Base-by-base conservation (phyloP, 306 rosid species). In the Datisca glomerata region DNA sequence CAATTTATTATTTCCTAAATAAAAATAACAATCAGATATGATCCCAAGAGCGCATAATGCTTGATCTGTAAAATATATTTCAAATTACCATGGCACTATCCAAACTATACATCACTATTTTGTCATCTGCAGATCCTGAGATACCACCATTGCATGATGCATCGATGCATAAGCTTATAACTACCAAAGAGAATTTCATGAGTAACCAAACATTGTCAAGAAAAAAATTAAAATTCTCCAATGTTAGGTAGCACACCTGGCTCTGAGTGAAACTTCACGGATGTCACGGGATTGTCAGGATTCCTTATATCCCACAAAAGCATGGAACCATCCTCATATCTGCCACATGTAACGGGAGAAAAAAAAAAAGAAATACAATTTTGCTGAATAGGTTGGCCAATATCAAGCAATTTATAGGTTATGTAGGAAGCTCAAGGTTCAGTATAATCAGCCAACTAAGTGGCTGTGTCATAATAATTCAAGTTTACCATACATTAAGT, bases 251-350 rank as follows among this genome's bases (percentile, higher is more conserved):
- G 21, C 39, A 50, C 24, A 89, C 97, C 84, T 63, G 97, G 91
- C 54, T 89, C 95, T 51, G 85, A 70, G 66, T 89, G 97, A 45
- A 75, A 83, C 64, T 78, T 84, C 34, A 80, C 93, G 33, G 74
- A 70, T 31, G 91, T 63, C 49, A 77, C 1, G 28, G 95, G 97
- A 60, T 53, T 60, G 24, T 68, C 59, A 0, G 76, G 79, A 54
- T 84, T 70, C 61, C 95, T 67, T 53, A 84, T 23, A 70, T 89
- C 97, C 97, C 97, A 80, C 95, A 84, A 89, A 57, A 83, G 93
- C 95, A 89, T 83, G 56, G 91, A 74, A 41, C 95, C 97, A 43
- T 89, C 96, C 67, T 86, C 93, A 39, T 77, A 84, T 46, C 97
- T 89, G 57, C 62, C 58, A 33, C 57, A 60, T 40, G 58, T 29